Evolutionary conservation across 75 land plant species (phyloP), one percentile per base, ranked within the genome.

Genomic region (Cunninghamia lanceolata): DNA sequence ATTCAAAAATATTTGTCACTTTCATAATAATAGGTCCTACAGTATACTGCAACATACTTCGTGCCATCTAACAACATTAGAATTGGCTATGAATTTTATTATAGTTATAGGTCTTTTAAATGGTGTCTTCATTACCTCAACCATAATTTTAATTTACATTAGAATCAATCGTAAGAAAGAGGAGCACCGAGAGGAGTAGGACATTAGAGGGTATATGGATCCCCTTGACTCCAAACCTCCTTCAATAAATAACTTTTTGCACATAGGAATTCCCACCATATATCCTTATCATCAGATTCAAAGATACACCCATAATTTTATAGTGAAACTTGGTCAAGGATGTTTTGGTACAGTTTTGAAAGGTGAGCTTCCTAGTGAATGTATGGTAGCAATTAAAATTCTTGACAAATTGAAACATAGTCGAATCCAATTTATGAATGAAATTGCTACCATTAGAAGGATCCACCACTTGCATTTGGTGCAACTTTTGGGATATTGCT

Each of bases 301-400:
- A 70, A 2, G 34, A n/a, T 70, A 70, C 74, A 70, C 74, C 25
- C 25, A 70, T 30, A 70, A 70, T 25, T 70, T 70, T 9, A 30
- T 9, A 70, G 35, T 4, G 2, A 75, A 63, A 30, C 52, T 87
- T 28, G 90, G 90, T 14, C 34, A 52, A 70, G 90, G 90, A n/a
- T 88, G 86, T 4, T 89, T 56, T 50, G 90, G 86, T 30, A 79
- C 35, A 73, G 91, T 89, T 54, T 89, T 77, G 84, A 74, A 85
- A 82, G 91, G 91, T 13, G 53, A 19, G 30, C 78, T 89, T n/a
- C 81, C 84, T 9, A 88, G 40, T 82, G 91, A 73, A 68, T 15
- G 21, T 14, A 7, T 32, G 39, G 84, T 89, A 35, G 91, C 91
- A 5, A 86, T 89, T 38, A 89, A 89, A 25, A 35, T 74, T 25